phyloP scores from a whole-genome alignment of 176 grass and related monocot genomes.

The maize (Zea mays) region DNA sequence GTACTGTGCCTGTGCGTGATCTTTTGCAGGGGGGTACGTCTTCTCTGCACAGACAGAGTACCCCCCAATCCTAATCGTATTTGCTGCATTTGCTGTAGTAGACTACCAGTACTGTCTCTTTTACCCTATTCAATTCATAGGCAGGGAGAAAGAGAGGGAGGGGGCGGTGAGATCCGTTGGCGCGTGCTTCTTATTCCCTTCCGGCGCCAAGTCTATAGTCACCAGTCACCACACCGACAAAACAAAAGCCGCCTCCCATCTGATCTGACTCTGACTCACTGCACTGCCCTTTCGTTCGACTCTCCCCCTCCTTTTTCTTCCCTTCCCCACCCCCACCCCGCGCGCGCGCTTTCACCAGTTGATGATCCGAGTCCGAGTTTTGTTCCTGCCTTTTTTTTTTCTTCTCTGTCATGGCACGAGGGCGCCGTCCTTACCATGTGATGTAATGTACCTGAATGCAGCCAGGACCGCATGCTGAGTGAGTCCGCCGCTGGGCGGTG shows the following conservation, averaged over 20 bases:
- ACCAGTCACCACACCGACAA: not conserved
- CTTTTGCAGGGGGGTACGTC: not conserved
- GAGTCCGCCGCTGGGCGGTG: not conserved
- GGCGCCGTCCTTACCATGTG: not conserved
- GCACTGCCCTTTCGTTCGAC: too few species aligned
- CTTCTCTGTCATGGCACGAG: not conserved
- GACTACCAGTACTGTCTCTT: not conserved
- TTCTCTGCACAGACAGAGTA: not conserved
- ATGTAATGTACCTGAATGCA: not conserved
- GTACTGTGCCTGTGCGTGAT: not conserved
- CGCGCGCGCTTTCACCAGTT: not conserved
- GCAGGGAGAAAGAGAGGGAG: too few species aligned
- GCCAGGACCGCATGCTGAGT: conserved; percentile 44
- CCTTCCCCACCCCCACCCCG: too few species aligned
- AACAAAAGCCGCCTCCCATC: conserved; percentile 10
- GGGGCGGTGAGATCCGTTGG: not conserved
- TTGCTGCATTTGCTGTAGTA: not conserved
- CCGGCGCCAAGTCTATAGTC: not conserved
- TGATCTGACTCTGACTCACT: too few species aligned
- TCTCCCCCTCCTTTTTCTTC: too few species aligned
- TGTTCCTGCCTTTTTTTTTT: not conserved
- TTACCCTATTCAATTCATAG: not conserved
- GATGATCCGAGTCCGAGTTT: not conserved
- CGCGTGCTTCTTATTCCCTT: conserved; percentile 27
- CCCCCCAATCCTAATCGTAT: not conserved